Evolutionary conservation across 1,139 yeast genomes (phyloP), one percentile per base, ranked within the genome.

Genomic region (Magnusiomyces fungicola): DNA sequence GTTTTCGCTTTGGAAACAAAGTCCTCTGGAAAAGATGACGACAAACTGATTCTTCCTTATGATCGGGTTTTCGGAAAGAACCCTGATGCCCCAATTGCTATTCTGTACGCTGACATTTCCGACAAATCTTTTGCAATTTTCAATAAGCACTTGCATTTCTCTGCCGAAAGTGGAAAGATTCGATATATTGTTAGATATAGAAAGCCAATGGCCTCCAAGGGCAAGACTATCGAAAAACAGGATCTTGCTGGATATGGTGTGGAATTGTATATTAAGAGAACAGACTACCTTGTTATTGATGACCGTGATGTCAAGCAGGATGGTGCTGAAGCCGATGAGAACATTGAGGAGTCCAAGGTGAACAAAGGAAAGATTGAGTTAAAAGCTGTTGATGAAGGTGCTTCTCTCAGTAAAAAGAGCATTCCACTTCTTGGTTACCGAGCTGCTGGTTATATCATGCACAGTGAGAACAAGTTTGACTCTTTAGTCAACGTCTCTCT

Each of bases 181-280:
- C 73, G 87, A 51, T 83, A 86, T 62, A 75, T 82, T 2, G 79
- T 95, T 83, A 74, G 97, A 56, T 83, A 87, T 58, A 19, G 44
- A 19, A 72, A 79, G 6, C 79, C 80, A 0, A 16, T 41, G 18
- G 43, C 42, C n/a, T 27, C 33, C 1, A 45, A 47, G 1, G 50
- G 43, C 22, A 27, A 40, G 14, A 42, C 42, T 32, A 27, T 53
- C 18, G 57, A 59, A 24, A 55, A 61, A 7, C 79, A 78, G 41
- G 45, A 58, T 0, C 61, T 85, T 30, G 60, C 77, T 9, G 95
- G 94, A 0, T 87, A 79, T 63, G 94, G 89, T 1, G 81, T 76
- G 4, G 82, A 76, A 40, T 62, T 83, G 46, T 74, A 80, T 1
- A 60, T 83, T 53, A 83, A 82, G 55, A 69, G 82, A 53, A 76